Percentiles rank a stretch among this genome's conserved stretches.
phyloP scores from a whole-genome alignment of 192 early-diverging fungal genomes.

The Lobosporangium transversale region DNA sequence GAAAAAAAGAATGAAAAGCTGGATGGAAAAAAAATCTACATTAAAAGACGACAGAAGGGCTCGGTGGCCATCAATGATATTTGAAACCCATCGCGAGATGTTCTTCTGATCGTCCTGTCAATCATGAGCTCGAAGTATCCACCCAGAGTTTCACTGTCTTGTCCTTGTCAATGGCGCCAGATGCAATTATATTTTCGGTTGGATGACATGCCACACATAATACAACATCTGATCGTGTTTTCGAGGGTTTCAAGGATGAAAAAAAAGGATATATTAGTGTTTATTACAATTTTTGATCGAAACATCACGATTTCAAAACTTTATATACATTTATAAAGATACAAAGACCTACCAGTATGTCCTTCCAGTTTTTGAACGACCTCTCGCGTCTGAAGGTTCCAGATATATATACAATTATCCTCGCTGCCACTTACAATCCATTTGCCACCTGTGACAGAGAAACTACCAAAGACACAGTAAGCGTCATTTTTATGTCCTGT shows the following conservation, averaged over 20 bases:
- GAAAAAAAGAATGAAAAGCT: too few species aligned
- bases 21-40: too few species aligned
- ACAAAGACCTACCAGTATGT: conserved; percentile 76
- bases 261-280: conserved; percentile 28
- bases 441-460: conserved; percentile 91
- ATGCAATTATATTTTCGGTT: conserved; percentile 93
- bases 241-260: too few species aligned
- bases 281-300: not conserved
- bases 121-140: conserved; percentile 53
- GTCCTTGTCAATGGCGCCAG: conserved; percentile 92
- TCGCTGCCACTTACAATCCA: conserved; percentile 98
- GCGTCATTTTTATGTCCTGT: conserved; percentile 90
- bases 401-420: conserved; percentile 94
- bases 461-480: conserved; percentile 94
- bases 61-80: too few species aligned
- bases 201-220: conserved; percentile 95
- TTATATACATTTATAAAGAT: not conserved
- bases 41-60: too few species aligned
- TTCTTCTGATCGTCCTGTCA: not conserved
- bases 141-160: conserved; percentile 89
- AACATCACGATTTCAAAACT: too few species aligned
- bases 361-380: conserved; percentile 94
- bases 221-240: conserved; percentile 95
- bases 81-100: too few species aligned
- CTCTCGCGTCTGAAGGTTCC: conserved; percentile 96